These are phyloP conservation scores for Diaporthe citriasiana DNA, from an alignment of 2,329 filamentous ascomycete species.

Conservation along the genomic window DNA sequence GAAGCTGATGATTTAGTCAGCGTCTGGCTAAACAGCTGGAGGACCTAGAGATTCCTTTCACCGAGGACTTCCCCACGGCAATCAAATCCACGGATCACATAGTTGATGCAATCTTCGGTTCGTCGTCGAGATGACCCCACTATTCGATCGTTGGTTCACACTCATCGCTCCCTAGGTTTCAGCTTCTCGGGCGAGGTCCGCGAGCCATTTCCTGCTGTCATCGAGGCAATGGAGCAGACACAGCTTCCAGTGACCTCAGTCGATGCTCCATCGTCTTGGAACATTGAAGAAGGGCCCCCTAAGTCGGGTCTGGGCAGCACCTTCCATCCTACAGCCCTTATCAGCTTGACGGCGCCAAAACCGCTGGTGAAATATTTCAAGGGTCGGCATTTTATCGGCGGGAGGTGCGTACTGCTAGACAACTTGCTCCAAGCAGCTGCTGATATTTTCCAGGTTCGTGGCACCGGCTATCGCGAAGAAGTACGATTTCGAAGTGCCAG, in stretches of 20 bases:
- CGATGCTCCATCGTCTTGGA: slow-evolving; percentile 95
- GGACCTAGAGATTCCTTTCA: slow-evolving; percentile 86
- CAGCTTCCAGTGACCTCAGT: slow-evolving; percentile 86
- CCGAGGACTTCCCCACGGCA: slow-evolving; percentile 80
- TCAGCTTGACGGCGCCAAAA: slow-evolving; percentile 95
- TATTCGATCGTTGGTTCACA: slow-evolving; percentile 8
- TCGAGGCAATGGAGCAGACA: slow-evolving; percentile 80
- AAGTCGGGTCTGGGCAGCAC: slow-evolving; percentile 80
- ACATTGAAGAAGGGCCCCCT: slow-evolving; percentile 89
- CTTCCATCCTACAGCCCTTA: slow-evolving; percentile 84
- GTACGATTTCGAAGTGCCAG: slow-evolving; percentile 86
- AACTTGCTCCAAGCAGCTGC: background rate
- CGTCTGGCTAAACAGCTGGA: slow-evolving; percentile 87
- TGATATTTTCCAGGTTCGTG: slow-evolving; percentile 75
- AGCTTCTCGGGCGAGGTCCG: slow-evolving; percentile 92
- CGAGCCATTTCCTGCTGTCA: slow-evolving; percentile 90
- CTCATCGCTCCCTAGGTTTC: slow-evolving; percentile 72
- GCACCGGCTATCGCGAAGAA: slow-evolving; percentile 83
- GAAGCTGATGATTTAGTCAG: slow-evolving; percentile 60
- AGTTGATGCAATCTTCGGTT: slow-evolving; percentile 93
- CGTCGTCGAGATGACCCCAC: slow-evolving; percentile 45
- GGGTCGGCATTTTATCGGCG: slow-evolving; percentile 92
- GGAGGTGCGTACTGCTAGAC: slow-evolving; percentile 68
- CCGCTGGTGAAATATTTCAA: slow-evolving; percentile 86
- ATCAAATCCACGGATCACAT: slow-evolving; percentile 81